Base-by-base conservation (phyloP, 306 rosid genomes). In the Castanea sativa region DNA sequence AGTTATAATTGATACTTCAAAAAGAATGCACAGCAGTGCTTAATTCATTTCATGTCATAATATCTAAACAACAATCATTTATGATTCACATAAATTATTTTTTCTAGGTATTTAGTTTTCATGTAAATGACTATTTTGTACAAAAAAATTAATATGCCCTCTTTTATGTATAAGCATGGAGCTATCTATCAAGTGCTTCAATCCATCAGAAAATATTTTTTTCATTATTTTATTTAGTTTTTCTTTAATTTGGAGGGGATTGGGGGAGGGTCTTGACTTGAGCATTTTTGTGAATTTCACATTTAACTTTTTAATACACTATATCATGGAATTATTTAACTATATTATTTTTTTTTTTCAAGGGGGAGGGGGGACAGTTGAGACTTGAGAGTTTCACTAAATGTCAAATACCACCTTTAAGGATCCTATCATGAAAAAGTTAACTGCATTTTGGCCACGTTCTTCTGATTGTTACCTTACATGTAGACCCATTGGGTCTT, bases 1-100 rank as follows among this genome's bases (percentile, higher is more conserved):
- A 58, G 27, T 45, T 1, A 14, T 45, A 71, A 27, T 8, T 59
- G 30, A 74, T 27, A 69, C 35, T 27, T 45, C 60, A 57, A n/a
- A 33, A 73, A 18, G 51, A 56, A 43, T 8, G 35, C 30, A 57
- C 78, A 79, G 60, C 78, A 55, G 45, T 33, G 6, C 29, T 53
- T 20, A 21, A 5, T 25, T n/a, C 59, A 52, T 12, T 64, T 69
- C 19, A 23, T 65, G 65, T 65, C 18, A 19, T 60, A n/a, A 78
- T 72, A 75, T 35, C 76, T 45, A 69, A 77, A 81, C 29, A 23
- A 76, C 30, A 76, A 64, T n/a, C 77, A 78, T 49, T 45, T 13
- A 59, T 21, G 23, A 29, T 29, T 65, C 52, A 35, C 53, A 68
- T n/a, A 35, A 68, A 19, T 35, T 35, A 18, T 41, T 41, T 41